Conservation (phyloP, 2,329 filamentous ascomycete species). For the Hymenoscyphus repandus region DNA sequence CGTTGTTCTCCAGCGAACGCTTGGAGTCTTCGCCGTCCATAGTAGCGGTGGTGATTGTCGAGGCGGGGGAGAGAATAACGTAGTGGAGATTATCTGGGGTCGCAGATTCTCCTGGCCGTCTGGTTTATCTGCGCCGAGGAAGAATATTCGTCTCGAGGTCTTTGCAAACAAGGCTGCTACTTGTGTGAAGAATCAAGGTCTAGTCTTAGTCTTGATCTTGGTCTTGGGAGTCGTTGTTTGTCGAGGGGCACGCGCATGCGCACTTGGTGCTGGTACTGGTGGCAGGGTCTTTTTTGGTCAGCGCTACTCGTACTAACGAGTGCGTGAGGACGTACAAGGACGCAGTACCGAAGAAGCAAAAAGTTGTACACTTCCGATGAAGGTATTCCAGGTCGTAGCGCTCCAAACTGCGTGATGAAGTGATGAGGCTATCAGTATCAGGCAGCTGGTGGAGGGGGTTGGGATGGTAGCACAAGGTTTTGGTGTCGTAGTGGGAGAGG, state of each 20-base stretch:
- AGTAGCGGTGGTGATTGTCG: constrained; percentile 18
- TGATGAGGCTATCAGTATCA: neutral
- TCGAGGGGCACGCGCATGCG: constrained; percentile 12
- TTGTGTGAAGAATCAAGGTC: no score
- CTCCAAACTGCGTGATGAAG: neutral
- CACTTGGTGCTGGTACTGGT: constrained; percentile 3
- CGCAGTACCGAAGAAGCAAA: no score
- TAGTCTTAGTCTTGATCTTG: neutral
- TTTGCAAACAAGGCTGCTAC: no score
- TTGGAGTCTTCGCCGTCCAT: constrained; percentile 24
- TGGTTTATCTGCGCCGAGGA: neutral
- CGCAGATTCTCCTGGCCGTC: neutral
- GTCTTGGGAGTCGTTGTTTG: neutral
- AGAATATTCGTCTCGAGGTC: no score
- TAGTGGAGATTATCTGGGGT: neutral
- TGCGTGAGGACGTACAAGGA: neutral
- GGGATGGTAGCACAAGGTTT: neutral
- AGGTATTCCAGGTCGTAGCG: no score
- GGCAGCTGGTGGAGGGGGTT: neutral
- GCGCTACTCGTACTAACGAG: constrained; percentile 1
- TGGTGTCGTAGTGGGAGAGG: neutral
- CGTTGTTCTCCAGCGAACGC: constrained; percentile 18
- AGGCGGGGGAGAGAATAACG: no score
- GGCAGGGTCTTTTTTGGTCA: constrained; percentile 9
- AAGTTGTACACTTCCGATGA: no score